Base-by-base conservation (phyloP, 345 rosid genomes). In the Melastoma malabathricum region DNA sequence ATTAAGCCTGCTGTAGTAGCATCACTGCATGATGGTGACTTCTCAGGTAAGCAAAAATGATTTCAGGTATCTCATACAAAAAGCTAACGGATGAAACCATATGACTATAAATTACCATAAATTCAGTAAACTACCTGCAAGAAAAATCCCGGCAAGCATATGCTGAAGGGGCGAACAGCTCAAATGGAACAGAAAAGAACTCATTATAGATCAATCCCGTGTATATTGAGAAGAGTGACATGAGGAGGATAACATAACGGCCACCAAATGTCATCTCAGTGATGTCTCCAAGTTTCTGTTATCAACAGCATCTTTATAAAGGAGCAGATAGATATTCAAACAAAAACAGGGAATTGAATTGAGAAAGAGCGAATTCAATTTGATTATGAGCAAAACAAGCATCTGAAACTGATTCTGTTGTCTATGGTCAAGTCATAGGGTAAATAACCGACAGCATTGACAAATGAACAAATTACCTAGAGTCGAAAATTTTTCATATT, bases 221-320 rank as follows among this genome's bases (percentile, higher is more conserved):
- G 73, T 75, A 92, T 57, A 92, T 84, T 47, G 98, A 92, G 73
- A 92, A 88, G 57, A 87, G 63, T 46, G 99, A 57, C 98, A 92
- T 92, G 94, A 92, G 68, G 74, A 92, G 0, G 50, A 92, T 83
- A 62, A 85, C 95, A 52, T 92, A 92, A 62, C 97, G 99, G 34
- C 98, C 97, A 56, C 97, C 98, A 67, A 92, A 92, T 43, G 89
- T 72, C 98, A 92, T 87, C 60, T 87, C 98, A 48, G 82, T 81
- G 54, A 92, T 88, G 75, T 88, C 97, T 61, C 88, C 98, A 13
- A 87, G 95, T 66, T 92, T 84, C 98, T 84, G 86, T 55, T 55
- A 59, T 61, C 19, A 44, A 25, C 47, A 53, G n/a, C 3, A 17
- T 8, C 44, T 3, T 10, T 16, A 31, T 12, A 15, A 4, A 29